Evolutionary conservation across 768 basidiomycete genomes (phyloP).

Genomic region (Udeniomyces megalosporus): DNA sequence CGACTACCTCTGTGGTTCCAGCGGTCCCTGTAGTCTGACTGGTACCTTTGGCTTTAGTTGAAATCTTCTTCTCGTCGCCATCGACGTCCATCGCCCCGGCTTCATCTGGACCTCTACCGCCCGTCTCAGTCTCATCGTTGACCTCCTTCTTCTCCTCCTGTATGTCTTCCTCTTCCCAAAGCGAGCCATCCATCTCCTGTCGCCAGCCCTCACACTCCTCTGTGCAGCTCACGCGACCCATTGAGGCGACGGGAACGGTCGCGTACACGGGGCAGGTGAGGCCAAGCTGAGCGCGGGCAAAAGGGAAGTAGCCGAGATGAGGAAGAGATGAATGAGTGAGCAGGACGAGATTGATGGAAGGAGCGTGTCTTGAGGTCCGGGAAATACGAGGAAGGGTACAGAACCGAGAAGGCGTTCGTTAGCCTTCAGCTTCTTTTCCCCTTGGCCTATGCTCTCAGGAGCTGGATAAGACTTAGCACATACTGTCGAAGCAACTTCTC

Average conservation of each 20-base stretch:
- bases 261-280: constrained; percentile 82
- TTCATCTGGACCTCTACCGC: constrained; percentile 20
- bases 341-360: constrained; percentile 73
- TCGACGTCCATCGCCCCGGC: constrained; percentile 23
- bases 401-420: background rate
- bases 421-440: background rate
- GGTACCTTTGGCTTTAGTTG: background rate
- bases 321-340: constrained; percentile 83
- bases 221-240: constrained; percentile 76
- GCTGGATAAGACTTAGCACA: too few species aligned
- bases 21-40: constrained; percentile 18
- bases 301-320: constrained; percentile 83
- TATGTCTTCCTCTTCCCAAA: constrained; percentile 5
- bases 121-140: constrained; percentile 14
- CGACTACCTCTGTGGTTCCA: constrained; percentile 12
- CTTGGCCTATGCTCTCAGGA: too few species aligned
- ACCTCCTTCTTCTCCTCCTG: background rate
- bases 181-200: constrained; percentile 24
- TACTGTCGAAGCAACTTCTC: constrained; percentile 13
- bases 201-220: constrained; percentile 69
- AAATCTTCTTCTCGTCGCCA: constrained; percentile 32
- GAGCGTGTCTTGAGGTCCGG: constrained; percentile 42
- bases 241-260: constrained; percentile 86
- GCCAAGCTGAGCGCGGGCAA: constrained; percentile 61
- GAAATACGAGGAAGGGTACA: background rate